A percentile compares a stretch with the other conserved stretches of the same genome.
Evolutionary conservation across 1,284 basidiomycete species (phyloP).

Genomic region (Rhodofomes roseus): DNA sequence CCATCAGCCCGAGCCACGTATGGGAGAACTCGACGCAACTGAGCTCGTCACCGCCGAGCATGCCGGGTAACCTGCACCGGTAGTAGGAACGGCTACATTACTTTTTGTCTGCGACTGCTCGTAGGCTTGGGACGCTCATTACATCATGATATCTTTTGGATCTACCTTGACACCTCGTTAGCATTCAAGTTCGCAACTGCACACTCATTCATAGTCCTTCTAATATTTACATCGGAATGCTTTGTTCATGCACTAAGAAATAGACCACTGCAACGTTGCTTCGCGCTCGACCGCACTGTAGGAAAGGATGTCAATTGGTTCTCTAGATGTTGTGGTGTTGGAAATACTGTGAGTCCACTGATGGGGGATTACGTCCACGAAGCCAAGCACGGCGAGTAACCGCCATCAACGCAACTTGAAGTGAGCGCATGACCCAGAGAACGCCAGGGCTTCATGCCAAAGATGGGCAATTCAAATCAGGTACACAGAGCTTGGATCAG

Average conservation of each 20-base stretch:
- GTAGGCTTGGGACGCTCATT: background rate
- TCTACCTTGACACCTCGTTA: background rate
- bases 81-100: background rate
- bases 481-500: background rate
- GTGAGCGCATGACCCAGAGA: background rate
- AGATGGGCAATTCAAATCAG: background rate
- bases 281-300: too few relatives aligned
- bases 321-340: too few relatives aligned
- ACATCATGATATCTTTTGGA: background rate
- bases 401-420: background rate
- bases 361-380: background rate
- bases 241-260: background rate
- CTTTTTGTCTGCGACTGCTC: background rate
- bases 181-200: background rate
- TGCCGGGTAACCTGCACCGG: background rate
- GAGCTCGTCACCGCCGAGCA: conserved; percentile 7
- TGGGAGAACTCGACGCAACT: conserved; percentile 11
- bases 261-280: background rate
- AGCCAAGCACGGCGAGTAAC: background rate
- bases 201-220: background rate
- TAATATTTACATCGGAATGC: background rate
- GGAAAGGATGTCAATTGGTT: too few relatives aligned
- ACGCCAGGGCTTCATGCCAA: background rate
- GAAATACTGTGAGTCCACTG: too few relatives aligned
- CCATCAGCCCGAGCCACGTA: conserved; percentile 10